A percentile compares a stretch with the other conserved stretches of the same genome.
These are phyloP conservation scores for Selenicereus undatus DNA, from an alignment of 148 eudicot genomes.

Conservation along the genomic window DNA sequence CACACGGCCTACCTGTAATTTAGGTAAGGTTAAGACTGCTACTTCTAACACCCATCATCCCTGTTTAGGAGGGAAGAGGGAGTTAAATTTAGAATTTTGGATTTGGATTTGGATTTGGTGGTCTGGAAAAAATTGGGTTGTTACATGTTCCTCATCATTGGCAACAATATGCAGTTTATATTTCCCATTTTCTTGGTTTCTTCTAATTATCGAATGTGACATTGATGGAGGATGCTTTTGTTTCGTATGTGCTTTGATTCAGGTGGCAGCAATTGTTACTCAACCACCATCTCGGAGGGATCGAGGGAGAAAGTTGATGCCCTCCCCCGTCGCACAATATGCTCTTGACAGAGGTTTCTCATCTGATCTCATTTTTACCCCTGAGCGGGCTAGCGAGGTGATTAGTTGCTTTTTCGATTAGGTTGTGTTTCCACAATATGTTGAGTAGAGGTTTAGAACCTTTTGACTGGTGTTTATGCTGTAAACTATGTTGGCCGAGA, in stretches of 20 bases:
- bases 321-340: slow-evolving; percentile 86
- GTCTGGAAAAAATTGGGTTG: not conserved
- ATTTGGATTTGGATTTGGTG: too few species aligned
- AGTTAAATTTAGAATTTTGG: too few species aligned
- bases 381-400: slow-evolving; percentile 67
- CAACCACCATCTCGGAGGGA: slow-evolving; percentile 75
- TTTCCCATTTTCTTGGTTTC: not conserved
- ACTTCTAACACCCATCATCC: too few species aligned
- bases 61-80: too few species aligned
- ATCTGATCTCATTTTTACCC: slow-evolving; percentile 60
- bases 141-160: not conserved
- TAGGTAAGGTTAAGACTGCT: too few species aligned
- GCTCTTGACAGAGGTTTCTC: slow-evolving; percentile 88
- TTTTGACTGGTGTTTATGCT: not conserved
- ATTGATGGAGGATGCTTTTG: not conserved
- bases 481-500: not conserved
- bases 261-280: slow-evolving; percentile 90
- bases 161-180: not conserved
- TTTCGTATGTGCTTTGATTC: slow-evolving; percentile 16
- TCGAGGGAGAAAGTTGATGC: slow-evolving; percentile 73
- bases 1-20: too few species aligned
- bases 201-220: not conserved
- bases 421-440: not conserved
- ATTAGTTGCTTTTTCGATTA: slow-evolving; percentile 16
- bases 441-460: not conserved